Evolutionary conservation across 176 grass and related monocot species (phyloP).

Genomic region (Eleusine indica): DNA sequence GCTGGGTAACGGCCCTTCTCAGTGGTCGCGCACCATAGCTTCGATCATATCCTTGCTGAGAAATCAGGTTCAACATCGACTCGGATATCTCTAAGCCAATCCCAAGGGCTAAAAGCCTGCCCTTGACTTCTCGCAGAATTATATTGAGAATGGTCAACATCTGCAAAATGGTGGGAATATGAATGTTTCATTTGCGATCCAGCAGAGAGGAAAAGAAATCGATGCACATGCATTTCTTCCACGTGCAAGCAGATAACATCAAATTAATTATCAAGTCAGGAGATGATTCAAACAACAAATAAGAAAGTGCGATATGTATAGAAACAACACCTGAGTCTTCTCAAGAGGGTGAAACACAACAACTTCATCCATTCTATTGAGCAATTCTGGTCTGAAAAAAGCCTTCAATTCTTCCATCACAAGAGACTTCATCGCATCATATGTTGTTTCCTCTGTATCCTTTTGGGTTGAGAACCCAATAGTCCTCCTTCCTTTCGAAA

Average conservation of each 20-base stretch:
- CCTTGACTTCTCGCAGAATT: slow-evolving; percentile 82
- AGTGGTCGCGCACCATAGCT: slow-evolving; percentile 84
- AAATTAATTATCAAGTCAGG: background rate
- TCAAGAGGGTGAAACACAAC: slow-evolving; percentile 90
- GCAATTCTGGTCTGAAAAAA: slow-evolving; percentile 89
- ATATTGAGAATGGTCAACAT: slow-evolving; percentile 85
- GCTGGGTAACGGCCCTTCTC: slow-evolving; percentile 70
- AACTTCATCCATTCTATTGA: slow-evolving; percentile 96
- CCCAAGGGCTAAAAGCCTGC: slow-evolving; percentile 64
- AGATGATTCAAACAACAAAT: background rate
- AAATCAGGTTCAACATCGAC: slow-evolving; percentile 66
- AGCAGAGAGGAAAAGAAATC: background rate
- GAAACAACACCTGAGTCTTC: slow-evolving; percentile 72
- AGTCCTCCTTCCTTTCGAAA: slow-evolving; percentile 64
- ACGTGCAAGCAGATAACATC: background rate
- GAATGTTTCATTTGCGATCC: slow-evolving; percentile 21
- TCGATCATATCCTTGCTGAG: slow-evolving; percentile 71
- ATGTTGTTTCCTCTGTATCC: slow-evolving; percentile 65
- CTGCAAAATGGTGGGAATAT: slow-evolving; percentile 42
- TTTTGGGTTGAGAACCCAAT: slow-evolving; percentile 71
- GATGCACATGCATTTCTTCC: slow-evolving; percentile 7
- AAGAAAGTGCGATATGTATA: slow-evolving; percentile 4
- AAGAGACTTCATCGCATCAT: slow-evolving; percentile 73
- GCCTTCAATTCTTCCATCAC: slow-evolving; percentile 85
- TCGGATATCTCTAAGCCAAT: slow-evolving; percentile 73